These are phyloP conservation scores for Cephalotrichum gorgonifer DNA, from an alignment of 2,329 filamentous ascomycete genomes.

Conservation along the genomic window DNA sequence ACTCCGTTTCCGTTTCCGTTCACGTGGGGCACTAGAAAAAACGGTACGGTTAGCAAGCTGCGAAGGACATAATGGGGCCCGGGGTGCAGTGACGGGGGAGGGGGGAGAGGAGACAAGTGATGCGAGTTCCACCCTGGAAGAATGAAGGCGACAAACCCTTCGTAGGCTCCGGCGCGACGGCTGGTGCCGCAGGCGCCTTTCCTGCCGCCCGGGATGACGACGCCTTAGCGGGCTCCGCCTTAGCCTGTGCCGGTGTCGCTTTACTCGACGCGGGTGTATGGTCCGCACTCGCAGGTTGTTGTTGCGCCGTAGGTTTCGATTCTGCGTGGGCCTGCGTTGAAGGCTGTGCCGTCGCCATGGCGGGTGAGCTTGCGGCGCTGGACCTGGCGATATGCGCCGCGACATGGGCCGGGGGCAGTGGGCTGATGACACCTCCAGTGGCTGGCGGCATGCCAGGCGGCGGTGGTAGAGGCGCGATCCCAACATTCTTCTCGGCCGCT, in stretches of 20 bases:
- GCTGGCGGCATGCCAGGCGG: slow-evolving; percentile 54
- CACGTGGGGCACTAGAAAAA: slow-evolving; percentile 25
- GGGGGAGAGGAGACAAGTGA: background rate
- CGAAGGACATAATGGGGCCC: background rate
- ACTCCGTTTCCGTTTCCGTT: slow-evolving; percentile 35
- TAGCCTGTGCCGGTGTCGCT: slow-evolving; percentile 17
- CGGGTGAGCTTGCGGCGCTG: slow-evolving; percentile 46
- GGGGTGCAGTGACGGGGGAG: background rate
- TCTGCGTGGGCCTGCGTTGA: slow-evolving; percentile 15
- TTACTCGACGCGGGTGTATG: slow-evolving; percentile 14
- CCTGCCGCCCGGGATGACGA: slow-evolving; percentile 18
- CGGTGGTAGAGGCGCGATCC: slow-evolving; percentile 86
- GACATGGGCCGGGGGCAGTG: slow-evolving; percentile 31
- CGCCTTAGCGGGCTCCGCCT: slow-evolving; percentile 20
- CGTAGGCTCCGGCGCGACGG: slow-evolving; percentile 30
- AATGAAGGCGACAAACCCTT: slow-evolving; percentile 26
- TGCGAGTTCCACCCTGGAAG: background rate
- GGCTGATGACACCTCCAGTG: too few relatives aligned
- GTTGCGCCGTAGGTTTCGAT: background rate
- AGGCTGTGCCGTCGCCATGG: slow-evolving; percentile 34
- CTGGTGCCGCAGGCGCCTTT: slow-evolving; percentile 28
- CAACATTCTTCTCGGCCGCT: slow-evolving; percentile 75
- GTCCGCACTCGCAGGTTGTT: slow-evolving; percentile 13
- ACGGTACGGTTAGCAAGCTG: slow-evolving; percentile 10
- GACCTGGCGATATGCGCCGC: slow-evolving; percentile 40